phyloP scores from a whole-genome alignment of 2,329 filamentous ascomycete genomes.

The Talaromyces sp. region DNA sequence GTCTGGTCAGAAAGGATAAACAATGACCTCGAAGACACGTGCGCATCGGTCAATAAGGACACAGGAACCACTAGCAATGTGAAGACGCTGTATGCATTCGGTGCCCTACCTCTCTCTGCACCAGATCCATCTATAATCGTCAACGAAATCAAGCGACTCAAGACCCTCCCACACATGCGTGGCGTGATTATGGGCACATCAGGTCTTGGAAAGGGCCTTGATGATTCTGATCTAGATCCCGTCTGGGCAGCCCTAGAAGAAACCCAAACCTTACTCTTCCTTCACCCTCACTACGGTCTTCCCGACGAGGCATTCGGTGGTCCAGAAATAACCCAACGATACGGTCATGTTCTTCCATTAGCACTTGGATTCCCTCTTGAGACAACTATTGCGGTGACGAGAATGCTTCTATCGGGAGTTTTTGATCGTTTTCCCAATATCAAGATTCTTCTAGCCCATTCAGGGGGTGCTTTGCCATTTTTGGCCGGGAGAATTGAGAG shows the following conservation, averaged over 20 bases:
- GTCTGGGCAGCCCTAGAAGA: constrained; percentile 66
- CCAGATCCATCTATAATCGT: constrained; percentile 56
- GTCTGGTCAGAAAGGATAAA: constrained; percentile 66
- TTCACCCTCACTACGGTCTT: constrained; percentile 90
- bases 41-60: constrained; percentile 43
- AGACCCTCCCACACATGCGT: constrained; percentile 60
- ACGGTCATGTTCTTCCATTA: constrained; percentile 81
- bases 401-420: constrained; percentile 82
- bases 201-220: constrained; percentile 72
- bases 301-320: constrained; percentile 78
- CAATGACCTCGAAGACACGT: constrained; percentile 69
- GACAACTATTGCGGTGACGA: constrained; percentile 81
- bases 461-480: constrained; percentile 82
- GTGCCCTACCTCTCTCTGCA: constrained; percentile 70
- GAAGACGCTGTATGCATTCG: constrained; percentile 75
- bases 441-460: constrained; percentile 76
- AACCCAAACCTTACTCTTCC: constrained; percentile 63
- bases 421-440: constrained; percentile 70
- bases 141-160: constrained; percentile 58
- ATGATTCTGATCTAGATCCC: constrained; percentile 67
- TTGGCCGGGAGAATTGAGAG: constrained; percentile 83
- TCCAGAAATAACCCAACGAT: constrained; percentile 60
- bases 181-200: constrained; percentile 87
- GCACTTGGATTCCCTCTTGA: constrained; percentile 86
- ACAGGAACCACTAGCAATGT: constrained; percentile 17